phyloP scores from a whole-genome alignment of 495 filamentous ascomycete species.

The Glonium stellatum region DNA sequence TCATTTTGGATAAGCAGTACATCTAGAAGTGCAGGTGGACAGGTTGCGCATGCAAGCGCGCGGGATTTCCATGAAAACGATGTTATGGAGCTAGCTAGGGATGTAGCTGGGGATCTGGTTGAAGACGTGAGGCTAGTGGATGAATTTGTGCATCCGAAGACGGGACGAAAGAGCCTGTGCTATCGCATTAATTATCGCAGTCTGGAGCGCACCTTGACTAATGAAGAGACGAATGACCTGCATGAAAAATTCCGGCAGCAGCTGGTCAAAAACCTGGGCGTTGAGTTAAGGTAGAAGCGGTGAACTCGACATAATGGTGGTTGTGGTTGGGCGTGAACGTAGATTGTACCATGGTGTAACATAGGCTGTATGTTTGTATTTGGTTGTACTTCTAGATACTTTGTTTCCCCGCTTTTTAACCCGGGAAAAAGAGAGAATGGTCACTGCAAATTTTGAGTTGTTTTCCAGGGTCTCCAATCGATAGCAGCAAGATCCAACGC shows the following conservation, averaged over 20 bases:
- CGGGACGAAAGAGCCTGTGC: slow-evolving; percentile 72
- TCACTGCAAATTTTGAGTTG: no score
- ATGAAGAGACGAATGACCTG: slow-evolving; percentile 65
- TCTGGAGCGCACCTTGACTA: slow-evolving; percentile 80
- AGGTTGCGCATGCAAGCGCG: neutral
- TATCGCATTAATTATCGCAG: slow-evolving; percentile 90
- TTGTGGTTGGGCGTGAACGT: neutral
- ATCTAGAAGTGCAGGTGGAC: slow-evolving; percentile 12
- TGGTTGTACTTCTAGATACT: no score
- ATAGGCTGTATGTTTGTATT: neutral
- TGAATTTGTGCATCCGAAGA: slow-evolving; percentile 84
- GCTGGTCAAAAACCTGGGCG: slow-evolving; percentile 62
- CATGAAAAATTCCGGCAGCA: slow-evolving; percentile 58
- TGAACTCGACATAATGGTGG: neutral
- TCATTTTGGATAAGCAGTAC: slow-evolving; percentile 72
- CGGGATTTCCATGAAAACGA: slow-evolving; percentile 80
- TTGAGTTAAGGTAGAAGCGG: slow-evolving; percentile 62
- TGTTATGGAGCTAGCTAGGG: slow-evolving; percentile 87
- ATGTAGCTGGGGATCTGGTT: slow-evolving; percentile 69
- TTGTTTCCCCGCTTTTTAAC: no score
- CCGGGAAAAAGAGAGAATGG: no score
- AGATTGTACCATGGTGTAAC: neutral
- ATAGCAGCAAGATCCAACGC: no score
- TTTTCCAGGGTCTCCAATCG: no score
- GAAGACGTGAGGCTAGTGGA: slow-evolving; percentile 82